phyloP scores from a whole-genome alignment of 2,329 filamentous ascomycete genomes.

The Daldinia sp. region DNA sequence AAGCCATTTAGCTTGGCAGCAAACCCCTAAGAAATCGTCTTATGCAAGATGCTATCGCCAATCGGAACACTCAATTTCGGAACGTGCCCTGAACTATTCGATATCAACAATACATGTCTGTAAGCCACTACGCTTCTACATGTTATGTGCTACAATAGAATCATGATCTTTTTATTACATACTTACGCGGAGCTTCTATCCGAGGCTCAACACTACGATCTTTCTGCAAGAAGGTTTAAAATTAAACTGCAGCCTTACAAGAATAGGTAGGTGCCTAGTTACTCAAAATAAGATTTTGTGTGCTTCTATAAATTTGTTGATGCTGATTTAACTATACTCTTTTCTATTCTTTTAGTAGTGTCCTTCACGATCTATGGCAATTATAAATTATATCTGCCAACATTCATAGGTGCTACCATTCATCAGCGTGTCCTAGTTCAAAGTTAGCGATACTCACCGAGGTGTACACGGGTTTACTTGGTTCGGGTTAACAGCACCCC shows the following conservation, averaged over 20 bases:
- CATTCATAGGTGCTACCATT: background rate
- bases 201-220: background rate
- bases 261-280: too few species aligned
- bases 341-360: background rate
- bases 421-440: background rate
- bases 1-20: slow-evolving; percentile 32
- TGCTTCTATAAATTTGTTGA: background rate
- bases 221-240: background rate
- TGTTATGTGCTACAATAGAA: slow-evolving; percentile 16
- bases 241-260: background rate
- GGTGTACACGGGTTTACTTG: slow-evolving; percentile 4
- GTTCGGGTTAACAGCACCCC: slow-evolving; percentile 20
- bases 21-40: slow-evolving; percentile 10
- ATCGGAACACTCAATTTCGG: slow-evolving; percentile 25
- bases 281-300: background rate
- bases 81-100: slow-evolving; percentile 37
- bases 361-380: too few species aligned
- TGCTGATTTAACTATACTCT: background rate
- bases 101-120: slow-evolving; percentile 6
- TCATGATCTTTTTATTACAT: slow-evolving; percentile 7
- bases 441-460: slow-evolving; percentile 13
- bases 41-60: slow-evolving; percentile 16
- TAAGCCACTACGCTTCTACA: slow-evolving; percentile 12
- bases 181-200: background rate
- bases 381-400: background rate